A percentile compares a stretch with the other conserved stretches of the same genome.
phyloP scores from a whole-genome alignment of 352 stramenopile species.

The Pythium graminicola region DNA sequence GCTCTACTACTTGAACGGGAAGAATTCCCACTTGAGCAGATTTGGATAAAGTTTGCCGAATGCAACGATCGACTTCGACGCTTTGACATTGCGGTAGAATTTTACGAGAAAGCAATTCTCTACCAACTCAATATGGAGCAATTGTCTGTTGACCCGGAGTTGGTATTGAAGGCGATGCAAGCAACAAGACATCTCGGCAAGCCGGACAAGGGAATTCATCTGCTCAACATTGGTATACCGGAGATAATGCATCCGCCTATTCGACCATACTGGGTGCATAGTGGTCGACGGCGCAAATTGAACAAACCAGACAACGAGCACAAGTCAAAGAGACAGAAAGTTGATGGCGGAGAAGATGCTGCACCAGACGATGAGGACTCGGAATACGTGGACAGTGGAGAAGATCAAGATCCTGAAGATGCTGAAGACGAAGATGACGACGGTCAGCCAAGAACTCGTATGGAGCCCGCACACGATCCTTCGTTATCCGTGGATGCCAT shows the following conservation, averaged over 20 bases:
- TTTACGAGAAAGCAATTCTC: slow-evolving; percentile 65
- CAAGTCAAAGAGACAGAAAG: slow-evolving; percentile 17
- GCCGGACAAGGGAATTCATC: slow-evolving; percentile 43
- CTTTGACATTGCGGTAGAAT: slow-evolving; percentile 66
- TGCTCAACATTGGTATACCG: slow-evolving; percentile 51
- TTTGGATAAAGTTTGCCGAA: slow-evolving; percentile 74
- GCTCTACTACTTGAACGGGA: slow-evolving; percentile 51
- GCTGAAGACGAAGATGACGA: slow-evolving; percentile 46
- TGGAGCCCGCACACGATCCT: slow-evolving; percentile 60
- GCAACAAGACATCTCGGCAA: slow-evolving; percentile 45
- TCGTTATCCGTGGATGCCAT: slow-evolving; percentile 78
- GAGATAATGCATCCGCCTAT: slow-evolving; percentile 70
- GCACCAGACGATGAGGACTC: slow-evolving; percentile 26
- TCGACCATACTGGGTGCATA: slow-evolving; percentile 76
- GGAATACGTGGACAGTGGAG: slow-evolving; percentile 28
- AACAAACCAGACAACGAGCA: slow-evolving; percentile 16
- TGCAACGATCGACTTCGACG: slow-evolving; percentile 61
- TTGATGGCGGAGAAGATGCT: slow-evolving; percentile 10
- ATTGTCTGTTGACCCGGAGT: slow-evolving; percentile 45
- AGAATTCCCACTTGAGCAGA: slow-evolving; percentile 71
- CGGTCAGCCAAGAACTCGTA: slow-evolving; percentile 37
- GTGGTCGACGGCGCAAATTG: slow-evolving; percentile 20
- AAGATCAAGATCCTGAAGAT: slow-evolving; percentile 23
- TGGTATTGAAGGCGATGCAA: slow-evolving; percentile 67
- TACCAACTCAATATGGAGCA: slow-evolving; percentile 45